Conservation (phyloP, 2,329 filamentous ascomycete genomes). For the Aspergillus sp. region DNA sequence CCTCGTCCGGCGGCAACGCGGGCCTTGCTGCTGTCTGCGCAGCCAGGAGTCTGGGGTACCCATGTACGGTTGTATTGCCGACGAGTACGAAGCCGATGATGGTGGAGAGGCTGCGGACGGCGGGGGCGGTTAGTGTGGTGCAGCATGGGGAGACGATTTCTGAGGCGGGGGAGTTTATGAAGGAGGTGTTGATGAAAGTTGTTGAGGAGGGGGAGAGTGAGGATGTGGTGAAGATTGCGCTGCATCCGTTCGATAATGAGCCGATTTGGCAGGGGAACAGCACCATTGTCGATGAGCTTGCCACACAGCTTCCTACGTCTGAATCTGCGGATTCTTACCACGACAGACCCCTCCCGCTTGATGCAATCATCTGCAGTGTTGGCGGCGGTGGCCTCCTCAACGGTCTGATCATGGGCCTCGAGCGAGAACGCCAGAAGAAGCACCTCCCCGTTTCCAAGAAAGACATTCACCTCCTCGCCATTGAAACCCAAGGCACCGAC, state of each 20-base stretch:
- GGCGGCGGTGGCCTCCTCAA: conserved; percentile 76
- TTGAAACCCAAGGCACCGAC: conserved; percentile 70
- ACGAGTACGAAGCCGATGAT: conserved; percentile 59
- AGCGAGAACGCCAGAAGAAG: conserved; percentile 38
- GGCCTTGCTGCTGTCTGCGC: conserved; percentile 74
- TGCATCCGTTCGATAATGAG: conserved; percentile 41
- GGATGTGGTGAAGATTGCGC: conserved; percentile 33
- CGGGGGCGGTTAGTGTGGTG: conserved; percentile 60
- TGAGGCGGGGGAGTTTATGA: conserved; percentile 62
- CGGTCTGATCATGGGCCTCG: conserved; percentile 65
- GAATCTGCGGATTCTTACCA: conserved; percentile 12
- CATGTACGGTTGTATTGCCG: conserved; percentile 71
- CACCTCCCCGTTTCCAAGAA: conserved; percentile 15
- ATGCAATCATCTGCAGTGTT: conserved; percentile 69
- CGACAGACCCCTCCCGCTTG: conserved; percentile 42
- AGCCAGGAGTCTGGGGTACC: conserved; percentile 55
- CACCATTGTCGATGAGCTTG: conserved; percentile 39
- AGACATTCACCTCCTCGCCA: conserved; percentile 53
- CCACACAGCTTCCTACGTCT: conserved; percentile 31
- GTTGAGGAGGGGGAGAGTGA: conserved; percentile 15
- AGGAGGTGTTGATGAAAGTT: conserved; percentile 42
- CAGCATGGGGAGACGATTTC: conserved; percentile 62
- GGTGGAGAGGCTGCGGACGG: conserved; percentile 61
- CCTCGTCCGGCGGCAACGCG: conserved; percentile 74
- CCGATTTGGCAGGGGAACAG: conserved; percentile 42